Conservation (phyloP, 148 eudicot genomes). For the Silene latifolia region DNA sequence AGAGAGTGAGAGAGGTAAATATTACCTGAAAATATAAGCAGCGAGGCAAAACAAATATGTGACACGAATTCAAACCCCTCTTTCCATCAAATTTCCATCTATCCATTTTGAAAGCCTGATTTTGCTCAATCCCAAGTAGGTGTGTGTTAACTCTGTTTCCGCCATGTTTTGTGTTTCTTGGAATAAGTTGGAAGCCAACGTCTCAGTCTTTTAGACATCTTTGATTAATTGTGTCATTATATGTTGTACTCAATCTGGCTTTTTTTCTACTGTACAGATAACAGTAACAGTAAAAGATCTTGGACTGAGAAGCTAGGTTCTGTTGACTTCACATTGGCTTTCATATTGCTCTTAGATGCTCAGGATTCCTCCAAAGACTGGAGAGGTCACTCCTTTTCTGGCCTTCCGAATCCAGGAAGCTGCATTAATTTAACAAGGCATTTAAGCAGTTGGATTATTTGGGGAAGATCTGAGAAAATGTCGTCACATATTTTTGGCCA, state of each 20-base stretch:
- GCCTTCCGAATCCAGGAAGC: conserved; percentile 53
- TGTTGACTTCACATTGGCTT: conserved; percentile 73
- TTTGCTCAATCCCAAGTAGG: neutral
- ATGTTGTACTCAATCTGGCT: conserved; percentile 1
- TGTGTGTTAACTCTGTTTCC: neutral
- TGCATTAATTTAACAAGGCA: conserved; percentile 46
- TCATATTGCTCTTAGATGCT: conserved; percentile 44
- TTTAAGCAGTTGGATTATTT: conserved; percentile 81
- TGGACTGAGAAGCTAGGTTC: conserved; percentile 82
- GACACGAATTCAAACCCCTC: no score
- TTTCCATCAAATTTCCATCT: no score
- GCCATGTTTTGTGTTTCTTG: conserved; percentile 4
- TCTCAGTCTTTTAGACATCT: neutral
- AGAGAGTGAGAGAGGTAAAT: no score
- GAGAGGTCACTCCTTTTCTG: conserved; percentile 31
- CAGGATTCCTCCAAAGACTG: conserved; percentile 39
- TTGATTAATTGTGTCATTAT: neutral
- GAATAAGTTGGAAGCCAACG: neutral
- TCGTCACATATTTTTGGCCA: conserved; percentile 56
- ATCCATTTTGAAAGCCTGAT: neutral
- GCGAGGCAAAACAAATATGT: no score
- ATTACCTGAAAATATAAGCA: no score
- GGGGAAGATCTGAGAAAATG: conserved; percentile 62
- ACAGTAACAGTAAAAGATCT: conserved; percentile 43
- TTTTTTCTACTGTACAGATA: conserved; percentile 39